Conservation (phyloP, 352 stramenopile genomes). For the Phytophthora rubi region DNA sequence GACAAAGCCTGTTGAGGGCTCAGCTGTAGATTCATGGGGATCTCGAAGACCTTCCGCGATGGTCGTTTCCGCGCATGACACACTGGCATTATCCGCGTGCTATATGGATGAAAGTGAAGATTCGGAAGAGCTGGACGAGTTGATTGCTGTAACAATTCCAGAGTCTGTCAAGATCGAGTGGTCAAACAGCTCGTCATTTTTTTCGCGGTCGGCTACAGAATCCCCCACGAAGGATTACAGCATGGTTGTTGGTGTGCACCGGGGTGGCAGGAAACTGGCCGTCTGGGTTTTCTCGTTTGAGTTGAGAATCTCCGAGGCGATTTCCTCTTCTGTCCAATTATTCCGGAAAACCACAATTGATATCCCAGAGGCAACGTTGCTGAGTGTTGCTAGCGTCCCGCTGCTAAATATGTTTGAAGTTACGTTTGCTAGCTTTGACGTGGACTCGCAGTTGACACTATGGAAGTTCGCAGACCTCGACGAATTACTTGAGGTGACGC, state of each 20-base stretch:
- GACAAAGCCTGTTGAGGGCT: conserved; percentile 7
- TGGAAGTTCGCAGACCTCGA: conserved; percentile 72
- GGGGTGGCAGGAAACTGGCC: conserved; percentile 41
- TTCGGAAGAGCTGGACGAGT: conserved; percentile 30
- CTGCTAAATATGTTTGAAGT: conserved; percentile 58
- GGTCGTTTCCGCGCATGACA: conserved; percentile 4
- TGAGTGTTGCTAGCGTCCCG: conserved; percentile 51
- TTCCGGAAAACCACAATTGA: conserved; percentile 53
- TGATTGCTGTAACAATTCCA: conserved; percentile 47
- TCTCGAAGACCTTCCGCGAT: conserved; percentile 6
- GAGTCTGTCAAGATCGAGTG: conserved; percentile 65
- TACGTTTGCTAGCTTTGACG: conserved; percentile 53
- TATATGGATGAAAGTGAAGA: conserved; percentile 41
- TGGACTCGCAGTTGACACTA: conserved; percentile 42
- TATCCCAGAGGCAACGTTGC: conserved; percentile 34
- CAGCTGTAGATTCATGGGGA: neutral
- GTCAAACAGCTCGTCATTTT: conserved; percentile 49
- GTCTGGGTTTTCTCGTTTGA: conserved; percentile 71
- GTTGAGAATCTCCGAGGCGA: conserved; percentile 2
- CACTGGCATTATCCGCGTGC: conserved; percentile 23
- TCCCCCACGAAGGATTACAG: conserved; percentile 62
- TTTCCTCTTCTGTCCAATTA: conserved; percentile 37
- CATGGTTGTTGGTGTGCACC: conserved; percentile 58
- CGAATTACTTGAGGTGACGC: conserved; percentile 48
- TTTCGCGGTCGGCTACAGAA: conserved; percentile 31